Base-by-base conservation (phyloP, 2,329 filamentous ascomycete genomes). In the Cyphellophora attinorum region DNA sequence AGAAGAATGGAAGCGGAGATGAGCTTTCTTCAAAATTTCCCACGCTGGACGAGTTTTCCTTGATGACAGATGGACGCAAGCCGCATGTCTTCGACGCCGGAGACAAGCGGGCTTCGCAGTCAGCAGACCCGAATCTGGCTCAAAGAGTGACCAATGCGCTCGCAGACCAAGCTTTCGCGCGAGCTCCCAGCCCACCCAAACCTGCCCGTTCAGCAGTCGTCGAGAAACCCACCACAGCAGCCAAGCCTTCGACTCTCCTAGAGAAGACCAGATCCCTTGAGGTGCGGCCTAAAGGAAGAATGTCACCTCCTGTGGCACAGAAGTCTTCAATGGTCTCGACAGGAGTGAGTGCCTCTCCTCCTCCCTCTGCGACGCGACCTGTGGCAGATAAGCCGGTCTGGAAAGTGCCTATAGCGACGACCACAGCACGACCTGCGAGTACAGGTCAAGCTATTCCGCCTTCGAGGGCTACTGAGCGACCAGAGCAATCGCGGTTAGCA, bases 41-140 rank as follows among this genome's bases (percentile, higher is more conserved):
- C 1, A 88, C 85, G 5, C 67, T 98, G 15, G 88, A 96, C 51
- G 85, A 96, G 48, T 98, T 98, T 53, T 80, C 89, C 3, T 66
- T 98, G 12, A 64, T 95, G 29, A 85, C 93, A 48, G 86, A 96
- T 43, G 75, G 83, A 42, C 82, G 83, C 3, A 63, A 75, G 41
- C 88, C 85, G 40, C 95, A 95, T 49, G 79, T 89, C 35, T 95
- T 95, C 54, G 79, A 84, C 39, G 58, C 66, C 28, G 52, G 67
- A 11, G 55, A 67, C n/a, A 58, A 64, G 5, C 64, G 70, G 15
- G 59, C 62, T 25, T 57, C 56, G 43, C 60, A 65, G 8, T 59
- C 61, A 8, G 44, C 59, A 27, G 59, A 72, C 18, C 67, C 68
- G 12, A 66, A 70, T 34, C 57, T 85, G 11, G 76, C 70, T 19